Evolutionary conservation across 2,329 filamentous ascomycete genomes (phyloP), one percentile per base, ranked within the genome.

Genomic region (Tricladium varicosporioides): DNA sequence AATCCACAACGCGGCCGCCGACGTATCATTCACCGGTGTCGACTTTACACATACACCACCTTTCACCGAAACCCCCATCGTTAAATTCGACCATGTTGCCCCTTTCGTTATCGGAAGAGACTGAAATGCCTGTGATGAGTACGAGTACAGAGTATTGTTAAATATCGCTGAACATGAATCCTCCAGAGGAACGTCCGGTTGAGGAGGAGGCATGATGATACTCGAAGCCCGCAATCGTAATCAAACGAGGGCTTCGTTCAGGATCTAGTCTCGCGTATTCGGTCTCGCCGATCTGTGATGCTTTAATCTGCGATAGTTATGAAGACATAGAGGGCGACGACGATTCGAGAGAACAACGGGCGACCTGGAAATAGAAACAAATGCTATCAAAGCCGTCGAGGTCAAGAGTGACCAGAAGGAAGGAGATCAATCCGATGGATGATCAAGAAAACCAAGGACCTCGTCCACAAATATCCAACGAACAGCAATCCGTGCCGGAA

Each of bases 121-220:
- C 70, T 92, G 83, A 66, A 97, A 92, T 27, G 85, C 89, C 48
- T 83, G 75, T 8, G 84, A 75, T 5, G 91, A 90, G 72, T 91
- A 96, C 47, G 89, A 86, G 76, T 95, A 97, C 53, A 97, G 83
- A 11, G 86, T 91, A 72, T 92, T 86, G 70, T 92, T 80, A 76
- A 90, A 80, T 60, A 97, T 81, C 68, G 88, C 84, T 57, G 92
- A 91, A 75, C 93, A 97, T 68, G 90, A 86, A 73, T 87, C 85
- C 72, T 85, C 82, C 71, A 97, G 76, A 61, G 86, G 78, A 69
- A 85, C 80, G 53, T 82, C 76, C 52, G 92, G 91, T 68, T 84
- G 75, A 49, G 91, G 91, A 56, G 87, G 78, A 53, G 55, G 47
- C 69, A 71, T 71, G 54, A 48, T 63, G 48, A 55, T 51, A 27